Evolutionary conservation across 2,329 filamentous ascomycete genomes (phyloP), one percentile per base, ranked within the genome.

Genomic region (Colletotrichum sidae): DNA sequence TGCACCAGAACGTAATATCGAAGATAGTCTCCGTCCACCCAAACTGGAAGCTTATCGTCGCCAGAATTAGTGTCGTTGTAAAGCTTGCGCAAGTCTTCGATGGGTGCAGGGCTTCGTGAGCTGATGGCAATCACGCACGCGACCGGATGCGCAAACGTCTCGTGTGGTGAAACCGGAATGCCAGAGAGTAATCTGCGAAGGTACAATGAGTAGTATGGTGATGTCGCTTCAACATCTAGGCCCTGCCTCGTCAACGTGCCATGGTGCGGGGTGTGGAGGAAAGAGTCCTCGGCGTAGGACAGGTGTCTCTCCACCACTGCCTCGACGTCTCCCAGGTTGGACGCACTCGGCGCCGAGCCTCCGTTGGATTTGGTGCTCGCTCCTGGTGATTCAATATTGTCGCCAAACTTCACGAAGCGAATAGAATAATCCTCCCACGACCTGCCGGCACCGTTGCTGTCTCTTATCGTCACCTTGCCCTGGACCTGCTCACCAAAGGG

Each of bases 1-100:
- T 99, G 96, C 15, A 99, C 91, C 46, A 99, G 83, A 13, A 99
- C 92, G 78, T 99, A 99, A 78, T 99, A 99, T 68, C 96, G 88
- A 69, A 99, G 82, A 76, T 96, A 99, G 67, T 98, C 94, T 37
- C 92, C 90, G 73, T 97, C 90, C 1, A 97, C 92, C 92, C 95
- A 99, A 17, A 86, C 83, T 0, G 95, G 95, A 59, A 97, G 79
- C 59, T 87, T 86, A 70, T 87, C 86, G 44, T 90, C 87, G 10
- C 93, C 94, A 63, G 90, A 88, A 69, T 88, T 94, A n/a, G 93
- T 96, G 70, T 93, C 91, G 53, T 88, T 86, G 76, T 98, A 99
- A 4, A 99, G 81, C 69, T 88, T 90, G 59, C 94, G 86, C 47
- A 99, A 83, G 61, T 96, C 92, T 75, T 97, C 94, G 69, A 98